These are phyloP conservation scores for Arctium lappa DNA, from an alignment of 129 eudicot species.

Conservation along the genomic window DNA sequence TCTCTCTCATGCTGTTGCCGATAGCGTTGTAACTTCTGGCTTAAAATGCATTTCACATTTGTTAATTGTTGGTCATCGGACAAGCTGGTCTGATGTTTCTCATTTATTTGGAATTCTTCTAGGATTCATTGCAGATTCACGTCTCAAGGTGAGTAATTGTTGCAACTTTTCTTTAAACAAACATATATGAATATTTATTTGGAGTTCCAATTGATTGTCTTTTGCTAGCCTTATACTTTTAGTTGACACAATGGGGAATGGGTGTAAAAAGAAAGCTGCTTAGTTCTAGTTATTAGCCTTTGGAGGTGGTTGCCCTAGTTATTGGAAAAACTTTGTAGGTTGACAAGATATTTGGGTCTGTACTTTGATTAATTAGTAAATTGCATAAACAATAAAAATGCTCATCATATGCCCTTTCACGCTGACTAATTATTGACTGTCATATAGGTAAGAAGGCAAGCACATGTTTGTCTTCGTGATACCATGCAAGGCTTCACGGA, in stretches of 20 bases:
- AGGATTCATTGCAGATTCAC: conserved; percentile 47
- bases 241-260: not conserved
- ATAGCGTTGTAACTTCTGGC: conserved; percentile 34
- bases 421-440: not conserved
- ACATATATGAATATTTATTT: not conserved
- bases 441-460: conserved; percentile 66
- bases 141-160: conserved; percentile 43
- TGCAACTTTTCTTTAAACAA: not conserved
- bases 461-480: conserved; percentile 67
- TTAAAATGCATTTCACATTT: conserved; percentile 54
- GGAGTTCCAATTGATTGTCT: not conserved
- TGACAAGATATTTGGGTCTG: not conserved
- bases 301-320: not conserved
- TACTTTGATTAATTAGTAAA: not conserved
- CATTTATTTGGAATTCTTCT: conserved; percentile 51
- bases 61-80: conserved; percentile 39
- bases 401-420: not conserved
- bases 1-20: conserved; percentile 10
- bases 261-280: not conserved
- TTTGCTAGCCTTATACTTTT: not conserved
- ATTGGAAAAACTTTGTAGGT: not conserved
- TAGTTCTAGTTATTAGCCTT: not conserved
- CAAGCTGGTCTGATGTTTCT: conserved; percentile 56
- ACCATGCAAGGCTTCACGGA: conserved; percentile 54
- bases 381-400: not conserved